Evolutionary conservation across 2,329 filamentous ascomycete genomes (phyloP).

Genomic region (Fusarium subtropicale): DNA sequence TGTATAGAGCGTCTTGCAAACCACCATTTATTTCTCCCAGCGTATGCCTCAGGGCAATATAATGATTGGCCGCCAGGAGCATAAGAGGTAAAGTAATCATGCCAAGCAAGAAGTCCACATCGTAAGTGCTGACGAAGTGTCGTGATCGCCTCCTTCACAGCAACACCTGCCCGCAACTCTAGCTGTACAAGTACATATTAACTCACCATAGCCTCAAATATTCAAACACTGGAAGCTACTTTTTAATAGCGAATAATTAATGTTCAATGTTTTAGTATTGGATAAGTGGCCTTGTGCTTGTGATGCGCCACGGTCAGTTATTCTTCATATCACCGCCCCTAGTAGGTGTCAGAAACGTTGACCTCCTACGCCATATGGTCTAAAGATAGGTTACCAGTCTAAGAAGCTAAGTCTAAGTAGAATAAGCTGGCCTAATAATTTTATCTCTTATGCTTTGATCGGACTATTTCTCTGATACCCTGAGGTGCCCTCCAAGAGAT

Average conservation of each 20-base stretch:
- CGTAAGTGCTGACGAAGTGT: background rate
- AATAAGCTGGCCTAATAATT: too few species aligned
- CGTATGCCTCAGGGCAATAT: too few species aligned
- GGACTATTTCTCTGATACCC: too few species aligned
- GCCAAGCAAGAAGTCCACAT: background rate
- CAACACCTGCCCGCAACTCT: background rate
- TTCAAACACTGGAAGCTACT: background rate
- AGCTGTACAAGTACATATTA: background rate
- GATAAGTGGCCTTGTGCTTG: too few species aligned
- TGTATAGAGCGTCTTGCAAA: background rate
- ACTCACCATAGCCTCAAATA: background rate
- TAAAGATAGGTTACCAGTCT: too few species aligned
- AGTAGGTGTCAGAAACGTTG: too few species aligned
- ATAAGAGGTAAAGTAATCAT: background rate
- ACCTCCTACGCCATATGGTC: too few species aligned
- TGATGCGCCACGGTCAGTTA: background rate
- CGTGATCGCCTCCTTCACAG: background rate
- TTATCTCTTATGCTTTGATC: too few species aligned
- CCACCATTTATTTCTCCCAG: background rate
- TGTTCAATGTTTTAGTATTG: background rate
- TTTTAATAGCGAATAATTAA: slow-evolving; percentile 9
- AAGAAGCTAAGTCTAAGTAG: too few species aligned
- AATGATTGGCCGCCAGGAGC: too few species aligned
- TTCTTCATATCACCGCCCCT: background rate
- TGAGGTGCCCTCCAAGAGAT: background rate